These are phyloP conservation scores for Syzygium aqueum DNA, from an alignment of 345 rosid species.

Conservation along the genomic window DNA sequence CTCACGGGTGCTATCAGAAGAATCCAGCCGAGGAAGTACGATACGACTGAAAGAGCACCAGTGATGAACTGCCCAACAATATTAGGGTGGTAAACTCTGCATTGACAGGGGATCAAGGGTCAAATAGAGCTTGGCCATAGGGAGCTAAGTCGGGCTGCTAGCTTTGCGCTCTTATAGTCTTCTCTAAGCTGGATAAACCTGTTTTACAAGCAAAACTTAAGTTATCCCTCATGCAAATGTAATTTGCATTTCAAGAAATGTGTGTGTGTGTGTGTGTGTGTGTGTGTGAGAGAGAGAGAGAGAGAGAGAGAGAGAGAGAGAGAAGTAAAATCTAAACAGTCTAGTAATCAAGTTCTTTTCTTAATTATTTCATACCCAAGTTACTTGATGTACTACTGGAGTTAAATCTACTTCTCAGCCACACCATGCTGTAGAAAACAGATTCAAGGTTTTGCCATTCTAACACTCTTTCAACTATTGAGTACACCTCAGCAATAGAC, in stretches of 20 bases:
- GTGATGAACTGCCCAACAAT: neutral
- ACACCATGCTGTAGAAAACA: neutral
- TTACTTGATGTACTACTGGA: neutral
- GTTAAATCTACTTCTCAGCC: neutral
- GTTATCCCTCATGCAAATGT: neutral
- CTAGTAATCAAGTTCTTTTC: neutral
- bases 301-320: neutral
- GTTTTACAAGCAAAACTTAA: slow-evolving; percentile 6
- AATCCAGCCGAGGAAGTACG: neutral
- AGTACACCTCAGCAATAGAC: neutral
- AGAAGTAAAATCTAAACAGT: neutral
- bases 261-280: too few species aligned
- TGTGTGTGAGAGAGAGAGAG: neutral
- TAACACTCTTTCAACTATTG: neutral
- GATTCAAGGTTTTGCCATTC: neutral
- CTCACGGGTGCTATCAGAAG: neutral
- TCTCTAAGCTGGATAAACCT: slow-evolving; percentile 96
- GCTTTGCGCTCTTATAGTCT: slow-evolving; percentile 91
- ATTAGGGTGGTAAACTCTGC: neutral
- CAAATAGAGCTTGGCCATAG: slow-evolving; percentile 70
- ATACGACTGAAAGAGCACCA: neutral
- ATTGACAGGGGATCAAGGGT: neutral
- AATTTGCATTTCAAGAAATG: neutral
- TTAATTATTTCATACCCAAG: neutral
- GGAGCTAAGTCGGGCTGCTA: slow-evolving; percentile 76